Conservation (phyloP, 345 rosid species). For the Tarenaya hassleriana region DNA sequence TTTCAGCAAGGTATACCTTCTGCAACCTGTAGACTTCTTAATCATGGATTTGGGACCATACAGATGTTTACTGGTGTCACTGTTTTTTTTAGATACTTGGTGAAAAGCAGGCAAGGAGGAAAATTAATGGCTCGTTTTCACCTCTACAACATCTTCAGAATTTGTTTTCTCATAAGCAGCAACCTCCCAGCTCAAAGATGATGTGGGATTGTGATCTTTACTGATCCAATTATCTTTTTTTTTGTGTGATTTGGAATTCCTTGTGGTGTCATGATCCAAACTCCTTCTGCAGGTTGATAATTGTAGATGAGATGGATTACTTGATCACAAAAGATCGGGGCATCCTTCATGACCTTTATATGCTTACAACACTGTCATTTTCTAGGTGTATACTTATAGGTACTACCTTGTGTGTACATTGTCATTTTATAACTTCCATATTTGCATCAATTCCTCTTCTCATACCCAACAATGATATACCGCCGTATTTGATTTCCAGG, state of each 20-base stretch:
- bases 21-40: background rate
- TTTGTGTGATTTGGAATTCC: background rate
- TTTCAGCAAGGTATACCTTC: conserved; percentile 57
- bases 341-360: conserved; percentile 87
- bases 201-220: conserved; percentile 39
- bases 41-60: background rate
- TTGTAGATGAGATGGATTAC: conserved; percentile 90
- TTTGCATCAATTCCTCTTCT: conserved; percentile 35
- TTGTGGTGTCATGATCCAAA: background rate
- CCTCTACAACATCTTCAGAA: conserved; percentile 58
- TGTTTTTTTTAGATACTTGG: conserved; percentile 49
- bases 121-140: conserved; percentile 34
- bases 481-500: conserved; percentile 46
- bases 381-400: conserved; percentile 82
- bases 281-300: conserved; percentile 48
- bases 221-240: background rate
- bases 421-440: conserved; percentile 4
- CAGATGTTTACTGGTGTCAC: conserved; percentile 20
- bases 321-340: conserved; percentile 74
- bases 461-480: too few species aligned
- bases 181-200: conserved; percentile 47
- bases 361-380: conserved; percentile 79
- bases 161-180: conserved; percentile 50
- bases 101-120: conserved; percentile 32
- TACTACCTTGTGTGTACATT: conserved; percentile 17